Conservation (phyloP, 768 basidiomycete genomes). For the Dictyophora rubrovolvata region DNA sequence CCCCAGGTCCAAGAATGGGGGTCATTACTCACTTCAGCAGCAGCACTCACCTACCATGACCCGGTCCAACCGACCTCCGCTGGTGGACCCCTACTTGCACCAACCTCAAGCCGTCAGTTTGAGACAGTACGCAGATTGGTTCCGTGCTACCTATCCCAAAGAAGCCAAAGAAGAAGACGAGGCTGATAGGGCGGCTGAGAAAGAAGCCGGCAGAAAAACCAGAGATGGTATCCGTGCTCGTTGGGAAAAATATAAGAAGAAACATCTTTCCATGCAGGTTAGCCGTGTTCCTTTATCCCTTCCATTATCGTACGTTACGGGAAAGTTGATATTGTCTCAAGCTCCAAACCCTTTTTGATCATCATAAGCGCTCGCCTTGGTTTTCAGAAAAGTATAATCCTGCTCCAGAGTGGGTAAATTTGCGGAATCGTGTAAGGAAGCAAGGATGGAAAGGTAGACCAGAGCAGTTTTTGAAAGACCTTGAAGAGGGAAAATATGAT, state of each 20-base stretch:
- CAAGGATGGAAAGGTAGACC: slow-evolving; percentile 76
- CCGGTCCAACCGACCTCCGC: slow-evolving; percentile 41
- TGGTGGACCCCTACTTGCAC: slow-evolving; percentile 14
- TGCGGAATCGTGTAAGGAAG: slow-evolving; percentile 72
- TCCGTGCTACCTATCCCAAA: slow-evolving; percentile 63
- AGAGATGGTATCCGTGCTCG: slow-evolving; percentile 72
- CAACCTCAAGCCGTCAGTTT: slow-evolving; percentile 75
- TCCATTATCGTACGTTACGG: not conserved
- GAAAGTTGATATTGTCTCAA: slow-evolving; percentile 29
- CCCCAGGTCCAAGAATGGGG: slow-evolving; percentile 40
- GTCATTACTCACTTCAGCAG: slow-evolving; percentile 20
- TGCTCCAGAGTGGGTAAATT: slow-evolving; percentile 50
- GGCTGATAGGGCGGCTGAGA: slow-evolving; percentile 74
- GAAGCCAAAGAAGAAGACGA: slow-evolving; percentile 76
- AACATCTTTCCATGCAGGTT: slow-evolving; percentile 81
- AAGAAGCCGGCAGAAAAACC: slow-evolving; percentile 66
- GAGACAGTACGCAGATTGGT: slow-evolving; percentile 86
- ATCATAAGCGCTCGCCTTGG: slow-evolving; percentile 93
- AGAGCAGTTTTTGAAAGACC: slow-evolving; percentile 62
- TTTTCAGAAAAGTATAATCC: slow-evolving; percentile 94
- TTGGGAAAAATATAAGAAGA: slow-evolving; percentile 94
- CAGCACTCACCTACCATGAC: slow-evolving; percentile 27
- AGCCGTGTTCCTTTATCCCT: slow-evolving; percentile 23
- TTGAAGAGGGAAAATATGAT: slow-evolving; percentile 82
- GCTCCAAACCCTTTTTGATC: slow-evolving; percentile 93